Evolutionary conservation across 1,284 basidiomycete genomes (phyloP).

Genomic region (Ustilago sp.): DNA sequence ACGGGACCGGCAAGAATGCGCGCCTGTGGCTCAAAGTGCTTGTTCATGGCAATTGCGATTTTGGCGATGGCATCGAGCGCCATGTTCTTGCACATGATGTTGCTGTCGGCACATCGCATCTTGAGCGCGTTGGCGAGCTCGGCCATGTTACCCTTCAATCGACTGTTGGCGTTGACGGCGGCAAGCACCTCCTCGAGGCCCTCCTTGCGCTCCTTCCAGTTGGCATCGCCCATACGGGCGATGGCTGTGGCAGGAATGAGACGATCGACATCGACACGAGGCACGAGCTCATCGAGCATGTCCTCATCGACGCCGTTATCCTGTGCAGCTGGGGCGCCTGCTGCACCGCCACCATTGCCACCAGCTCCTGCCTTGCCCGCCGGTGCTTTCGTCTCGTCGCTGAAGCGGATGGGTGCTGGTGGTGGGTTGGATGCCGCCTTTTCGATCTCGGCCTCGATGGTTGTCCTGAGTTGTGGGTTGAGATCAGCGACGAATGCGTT

Average conservation of each 20-base stretch:
- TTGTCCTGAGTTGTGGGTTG: constrained; percentile 91
- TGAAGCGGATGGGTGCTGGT: constrained; percentile 78
- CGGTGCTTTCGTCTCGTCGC: constrained; percentile 45
- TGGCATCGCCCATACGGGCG: constrained; percentile 86
- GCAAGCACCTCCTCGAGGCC: constrained; percentile 86
- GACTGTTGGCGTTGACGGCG: constrained; percentile 88
- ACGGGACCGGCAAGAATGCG: constrained; percentile 82
- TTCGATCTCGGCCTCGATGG: constrained; percentile 91
- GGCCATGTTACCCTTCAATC: constrained; percentile 85
- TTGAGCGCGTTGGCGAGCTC: constrained; percentile 91
- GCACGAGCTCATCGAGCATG: constrained; percentile 84
- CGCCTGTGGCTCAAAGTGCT: constrained; percentile 89
- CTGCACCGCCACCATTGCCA: constrained; percentile 12
- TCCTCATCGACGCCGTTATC: constrained; percentile 55
- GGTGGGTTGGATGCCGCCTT: constrained; percentile 85
- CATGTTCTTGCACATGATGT: constrained; percentile 90
- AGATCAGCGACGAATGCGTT: constrained; percentile 92
- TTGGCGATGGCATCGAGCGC: constrained; percentile 90
- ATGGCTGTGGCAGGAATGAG: constrained; percentile 87
- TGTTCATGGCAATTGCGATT: constrained; percentile 93
- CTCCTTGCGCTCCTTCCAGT: constrained; percentile 97
- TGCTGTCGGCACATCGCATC: constrained; percentile 87
- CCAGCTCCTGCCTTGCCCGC: constrained; percentile 20
- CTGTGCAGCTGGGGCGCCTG: constrained; percentile 18
- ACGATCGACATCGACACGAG: constrained; percentile 90